A percentile compares a stretch with the other conserved stretches of the same genome.
Evolutionary conservation across 2,329 filamentous ascomycete species (phyloP).

Genomic region (Colletotrichum theobromicola): DNA sequence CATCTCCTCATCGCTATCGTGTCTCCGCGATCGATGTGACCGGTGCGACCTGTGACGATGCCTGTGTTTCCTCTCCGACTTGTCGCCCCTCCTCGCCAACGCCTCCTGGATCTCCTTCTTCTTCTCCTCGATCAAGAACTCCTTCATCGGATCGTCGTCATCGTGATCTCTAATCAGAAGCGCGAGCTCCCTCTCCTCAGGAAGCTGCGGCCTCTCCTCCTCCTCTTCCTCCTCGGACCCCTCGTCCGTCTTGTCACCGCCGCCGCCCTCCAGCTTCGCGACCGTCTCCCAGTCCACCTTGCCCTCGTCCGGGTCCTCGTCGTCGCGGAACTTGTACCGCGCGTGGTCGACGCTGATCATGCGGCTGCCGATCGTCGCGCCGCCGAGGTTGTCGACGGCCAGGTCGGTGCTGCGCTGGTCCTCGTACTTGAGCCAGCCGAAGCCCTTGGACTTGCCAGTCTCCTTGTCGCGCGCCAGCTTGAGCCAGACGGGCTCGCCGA

Average conservation of each 20-base stretch:
- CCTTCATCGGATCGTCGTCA: slow-evolving; percentile 98
- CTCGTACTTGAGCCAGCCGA: slow-evolving; percentile 97
- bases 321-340: slow-evolving; percentile 86
- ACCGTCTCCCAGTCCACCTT: slow-evolving; percentile 66
- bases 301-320: slow-evolving; percentile 68
- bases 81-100: slow-evolving; percentile 54
- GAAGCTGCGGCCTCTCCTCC: slow-evolving; percentile 66
- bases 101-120: slow-evolving; percentile 84
- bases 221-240: slow-evolving; percentile 49
- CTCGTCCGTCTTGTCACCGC: slow-evolving; percentile 50
- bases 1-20: slow-evolving; percentile 29
- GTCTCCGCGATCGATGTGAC: slow-evolving; percentile 45
- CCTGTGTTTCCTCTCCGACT: slow-evolving; percentile 53
- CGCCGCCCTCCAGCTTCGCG: slow-evolving; percentile 54
- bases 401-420: slow-evolving; percentile 96
- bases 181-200: slow-evolving; percentile 82
- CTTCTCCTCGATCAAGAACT: slow-evolving; percentile 87
- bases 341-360: slow-evolving; percentile 90
- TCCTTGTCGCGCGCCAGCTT: slow-evolving; percentile 95
- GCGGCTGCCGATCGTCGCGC: slow-evolving; percentile 81
- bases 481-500: slow-evolving; percentile 90
- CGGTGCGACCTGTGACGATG: slow-evolving; percentile 53
- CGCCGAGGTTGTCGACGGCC: slow-evolving; percentile 94
- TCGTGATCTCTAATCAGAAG: slow-evolving; percentile 81
- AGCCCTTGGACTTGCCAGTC: slow-evolving; percentile 92